Evolutionary conservation across 495 filamentous ascomycete genomes (phyloP), one percentile per base, ranked within the genome.

Genomic region (Penicillium pancosmium): DNA sequence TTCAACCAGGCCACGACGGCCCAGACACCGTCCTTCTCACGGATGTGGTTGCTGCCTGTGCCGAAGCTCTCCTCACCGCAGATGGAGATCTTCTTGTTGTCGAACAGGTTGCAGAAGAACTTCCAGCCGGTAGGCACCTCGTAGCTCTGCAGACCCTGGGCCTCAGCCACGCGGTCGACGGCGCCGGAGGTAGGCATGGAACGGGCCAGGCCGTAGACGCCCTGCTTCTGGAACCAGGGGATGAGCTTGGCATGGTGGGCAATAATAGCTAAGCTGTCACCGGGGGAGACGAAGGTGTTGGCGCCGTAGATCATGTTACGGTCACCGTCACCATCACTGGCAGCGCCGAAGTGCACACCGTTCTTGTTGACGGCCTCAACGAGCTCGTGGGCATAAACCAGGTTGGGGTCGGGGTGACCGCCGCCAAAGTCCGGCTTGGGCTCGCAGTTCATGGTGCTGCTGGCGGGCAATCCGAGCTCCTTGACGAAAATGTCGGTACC

Each of bases 221-320:
- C 94, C 71, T 98, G 91, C 73, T 94, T 91, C 81, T 91, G 87
- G 86, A 98, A 98, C 78, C 93, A 98, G 38, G 94, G 94, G 67
- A 98, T 98, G 51, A 96, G 84, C 71, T 78, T 75, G 57, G 94
- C 92, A 66, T 98, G 88, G 82, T 98, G 94, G 36, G 94, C 91
- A 70, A 98, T 98, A 74, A 98, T 98, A 63, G 94, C 94, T 63
- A 98, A 78, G 69, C 89, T 93, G 82, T 98, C 94, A 61, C 94
- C 94, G 12, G 94, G 94, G 7, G 95, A 98, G 55, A 98, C 94
- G 68, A 98, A 98, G 41, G 86, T 87, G 68, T 94, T 91, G 63
- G 93, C 93, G 57, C 94, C 94, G 73, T 98, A 98, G 69, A 98
- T 98, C 94, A 98, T 98, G 84, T 98, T 98, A 56, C 94, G 91